Base-by-base conservation (phyloP, 2,329 filamentous ascomycete genomes). In the Xylaria sp. region DNA sequence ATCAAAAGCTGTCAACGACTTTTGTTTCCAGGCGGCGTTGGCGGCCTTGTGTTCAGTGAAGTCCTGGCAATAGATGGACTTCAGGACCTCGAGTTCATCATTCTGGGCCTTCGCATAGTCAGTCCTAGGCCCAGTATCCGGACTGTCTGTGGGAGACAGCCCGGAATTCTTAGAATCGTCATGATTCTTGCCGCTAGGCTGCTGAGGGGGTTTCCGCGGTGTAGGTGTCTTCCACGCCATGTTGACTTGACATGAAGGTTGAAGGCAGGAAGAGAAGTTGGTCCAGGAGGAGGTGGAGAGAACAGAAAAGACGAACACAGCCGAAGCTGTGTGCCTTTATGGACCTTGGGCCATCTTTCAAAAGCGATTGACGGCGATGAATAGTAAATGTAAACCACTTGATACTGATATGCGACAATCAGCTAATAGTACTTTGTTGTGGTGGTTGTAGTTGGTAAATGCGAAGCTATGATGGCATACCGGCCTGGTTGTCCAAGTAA, bases 41-140 rank as follows among this genome's bases (percentile, higher is more conserved):
- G 83, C 83, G 54, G 83, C 83, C 69, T 88, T 84, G 68, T 91
- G 83, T 71, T 88, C 85, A 67, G 88, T 81, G 70, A 91, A 97
- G 71, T 97, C 92, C 61, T 96, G 91, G 66, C 87, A 88, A 71
- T 94, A 97, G 54, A 97, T 95, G 48, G 93, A 90, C 69, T 89
- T 83, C 60, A 97, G 80, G 50, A 87, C 93, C 71, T 94, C 84
- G 59, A 96, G 81, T 76, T 97, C 94, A 71, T 96, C 90, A 69
- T 89, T 81, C 76, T 97, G 94, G 39, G 90, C 85, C 75, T 95
- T 89, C 65, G 87, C 84, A 76, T 97, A 96, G 70, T 92, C 78
- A 13, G 82, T 81, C 66, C 78, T 83, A 54, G 75, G 70, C 49
- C 71, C 70, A 52, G 75, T 67, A 60, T 78, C 72, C 61, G 76